Evolutionary conservation across 202 grass and related monocot genomes (phyloP), one percentile per base, ranked within the genome.

Genomic region (Cymbopogon flexuosus): DNA sequence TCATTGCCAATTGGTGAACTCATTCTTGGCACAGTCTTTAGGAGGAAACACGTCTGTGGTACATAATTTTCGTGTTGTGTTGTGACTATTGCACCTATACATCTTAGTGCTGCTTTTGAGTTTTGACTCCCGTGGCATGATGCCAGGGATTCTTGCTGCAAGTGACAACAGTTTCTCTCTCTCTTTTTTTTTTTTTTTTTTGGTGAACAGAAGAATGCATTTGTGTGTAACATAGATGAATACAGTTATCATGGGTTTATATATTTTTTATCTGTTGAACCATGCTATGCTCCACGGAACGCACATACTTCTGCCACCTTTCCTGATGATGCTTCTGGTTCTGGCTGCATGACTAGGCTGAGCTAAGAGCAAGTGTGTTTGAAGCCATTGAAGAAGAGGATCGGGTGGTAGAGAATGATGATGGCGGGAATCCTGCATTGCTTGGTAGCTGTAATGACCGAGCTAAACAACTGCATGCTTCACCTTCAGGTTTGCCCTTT

Each of bases 311-410:
- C 42, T 5, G 8, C 15, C 39, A 43, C 22, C 22, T 65, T 34
- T 75, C 73, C 18, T 79, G 30, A 83, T 84, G 24, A 42, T 60
- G 19, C 69, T n/a, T 72, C 65, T 81, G 68, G 19, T n/a, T 72
- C 65, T 81, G 68, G 19, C 60, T 79, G 66, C 27, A 62, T 88
- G 69, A 68, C 31, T 88, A 97, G 93, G 93, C 93, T 73, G 90
- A 97, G 70, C 88, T 97, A 35, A 93, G 93, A 72, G 93, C 93
- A 34, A 97, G 90, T 63, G 93, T 97, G 60, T 97, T 97, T 81
- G 93, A 97, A 84, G 86, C 93, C 71, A 96, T 96, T 83, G 90
- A 93, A 8, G 35, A 36, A 5, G 35, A 36, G 35, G 35, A 36
- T 36, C 5, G 35, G 35, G 35, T 36, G 35, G 35, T 36, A 36